Base-by-base conservation (phyloP, 2,329 filamentous ascomycete genomes). In the Chalaropsis thielavioides region DNA sequence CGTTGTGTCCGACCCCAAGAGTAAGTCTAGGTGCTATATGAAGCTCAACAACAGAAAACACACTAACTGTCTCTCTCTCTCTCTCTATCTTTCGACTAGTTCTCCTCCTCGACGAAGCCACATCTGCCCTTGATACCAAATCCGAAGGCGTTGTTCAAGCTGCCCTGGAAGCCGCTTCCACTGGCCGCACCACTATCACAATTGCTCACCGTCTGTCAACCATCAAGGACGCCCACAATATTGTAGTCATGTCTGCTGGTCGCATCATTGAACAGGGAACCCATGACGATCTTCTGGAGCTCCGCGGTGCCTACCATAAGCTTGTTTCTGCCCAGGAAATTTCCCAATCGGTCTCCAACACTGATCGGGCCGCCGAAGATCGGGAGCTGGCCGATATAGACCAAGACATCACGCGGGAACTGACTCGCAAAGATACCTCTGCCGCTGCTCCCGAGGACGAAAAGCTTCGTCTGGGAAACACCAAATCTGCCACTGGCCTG, bases 131-230 rank as follows among this genome's bases (percentile, higher is more conserved):
- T 0, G 94, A 99, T 72, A 96, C 92, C 24, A 92, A 94, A 72
- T 95, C 90, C 0, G 94, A 99, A 76, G 91, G 90, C 58, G 88
- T 95, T 10, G 92, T 99, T 0, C 94, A 97, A 74, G 90, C 90
- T 51, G 94, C 94, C 19, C 81, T 99, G 8, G 92, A 97, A 71
- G 87, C 83, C 61, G 94, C 92, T 31, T 83, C 91, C 0, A 81
- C 88, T 68, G 92, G 92, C 27, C 84, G 94, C 64, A 99, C 94
- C 0, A 97, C 94, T 1, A 96, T 97, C 70, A 89, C 92, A 6
- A 97, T 99, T 74, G 94, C 94, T 54, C 94, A 99, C 76, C 87
- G 92, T 69, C 80, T 99, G 8, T 96, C 91, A 0, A 99, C 94
- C 5, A 96, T 99, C 77, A 91, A 86, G 74, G 86, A 91, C 68